These are phyloP conservation scores for Yamadazyma philogaea DNA, from an alignment of 805 yeast genomes.

Conservation along the genomic window DNA sequence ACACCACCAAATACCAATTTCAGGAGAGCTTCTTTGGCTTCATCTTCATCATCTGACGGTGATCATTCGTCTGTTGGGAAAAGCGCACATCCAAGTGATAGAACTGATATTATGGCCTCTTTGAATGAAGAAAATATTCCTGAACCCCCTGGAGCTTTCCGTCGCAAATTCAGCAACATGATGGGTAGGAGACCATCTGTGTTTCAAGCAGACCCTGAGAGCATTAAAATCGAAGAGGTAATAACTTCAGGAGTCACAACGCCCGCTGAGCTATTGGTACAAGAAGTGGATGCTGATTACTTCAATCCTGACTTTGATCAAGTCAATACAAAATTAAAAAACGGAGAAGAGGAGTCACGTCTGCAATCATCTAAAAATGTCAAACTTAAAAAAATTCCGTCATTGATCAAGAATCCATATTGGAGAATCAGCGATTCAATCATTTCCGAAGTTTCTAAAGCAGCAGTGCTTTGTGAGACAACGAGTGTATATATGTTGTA, in stretches of 20 bases:
- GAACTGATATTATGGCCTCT: constrained; percentile 13
- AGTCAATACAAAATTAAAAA: constrained; percentile 9
- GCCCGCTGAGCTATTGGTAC: constrained; percentile 40
- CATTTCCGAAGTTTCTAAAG: constrained; percentile 57
- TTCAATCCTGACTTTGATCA: constrained; percentile 16
- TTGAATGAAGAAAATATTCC: constrained; percentile 18
- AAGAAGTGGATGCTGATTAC: constrained; percentile 28
- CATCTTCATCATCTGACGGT: constrained; percentile 17
- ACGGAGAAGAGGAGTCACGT: neutral
- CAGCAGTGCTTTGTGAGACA: constrained; percentile 63
- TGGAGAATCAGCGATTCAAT: constrained; percentile 86
- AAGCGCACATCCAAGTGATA: constrained; percentile 12
- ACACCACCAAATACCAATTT: constrained; percentile 4
- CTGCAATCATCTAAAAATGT: constrained; percentile 18
- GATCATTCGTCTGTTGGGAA: constrained; percentile 1
- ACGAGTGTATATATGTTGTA: constrained; percentile 82
- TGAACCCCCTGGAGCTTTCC: constrained; percentile 27
- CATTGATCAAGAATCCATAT: constrained; percentile 56
- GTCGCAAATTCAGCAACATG: constrained; percentile 34
- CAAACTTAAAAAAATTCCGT: constrained; percentile 52
- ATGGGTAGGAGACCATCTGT: constrained; percentile 43
- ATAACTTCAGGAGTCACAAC: constrained; percentile 38
- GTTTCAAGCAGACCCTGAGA: constrained; percentile 36
- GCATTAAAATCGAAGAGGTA: constrained; percentile 36
- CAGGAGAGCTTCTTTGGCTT: constrained; percentile 11